Evolutionary conservation across 2,329 filamentous ascomycete genomes (phyloP).

Genomic region (Colletotrichum agaves): DNA sequence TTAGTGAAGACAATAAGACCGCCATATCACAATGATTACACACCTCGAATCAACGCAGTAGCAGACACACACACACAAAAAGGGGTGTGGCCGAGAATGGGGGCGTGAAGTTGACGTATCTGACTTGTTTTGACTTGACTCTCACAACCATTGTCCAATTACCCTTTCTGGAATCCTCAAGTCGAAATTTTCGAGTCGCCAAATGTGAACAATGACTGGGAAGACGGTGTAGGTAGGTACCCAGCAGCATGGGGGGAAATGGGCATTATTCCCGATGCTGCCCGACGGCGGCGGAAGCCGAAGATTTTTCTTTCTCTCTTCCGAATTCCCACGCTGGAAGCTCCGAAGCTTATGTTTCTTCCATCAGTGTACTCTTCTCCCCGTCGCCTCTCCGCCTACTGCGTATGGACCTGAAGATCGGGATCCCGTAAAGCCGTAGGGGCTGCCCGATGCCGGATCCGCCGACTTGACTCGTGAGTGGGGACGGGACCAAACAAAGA

Average conservation of each 20-base stretch:
- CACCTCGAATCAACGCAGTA: background rate
- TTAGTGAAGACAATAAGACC: background rate
- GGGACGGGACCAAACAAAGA: slow-evolving; percentile 24
- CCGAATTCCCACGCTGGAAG: background rate
- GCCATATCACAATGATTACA: slow-evolving; percentile 23
- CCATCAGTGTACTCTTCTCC: background rate
- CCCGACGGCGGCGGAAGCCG: slow-evolving; percentile 18
- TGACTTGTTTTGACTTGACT: slow-evolving; percentile 21
- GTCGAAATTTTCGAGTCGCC: background rate
- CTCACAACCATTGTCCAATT: slow-evolving; percentile 8
- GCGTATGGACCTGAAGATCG: slow-evolving; percentile 23
- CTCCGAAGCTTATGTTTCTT: slow-evolving; percentile 21
- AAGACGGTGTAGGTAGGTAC: background rate
- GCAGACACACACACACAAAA: background rate
- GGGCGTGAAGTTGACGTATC: background rate
- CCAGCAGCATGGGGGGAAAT: background rate
- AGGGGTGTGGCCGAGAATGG: slow-evolving; percentile 1
- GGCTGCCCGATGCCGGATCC: slow-evolving; percentile 32
- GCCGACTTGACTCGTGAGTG: slow-evolving; percentile 32
- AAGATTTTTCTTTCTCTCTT: background rate
- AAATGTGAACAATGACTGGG: background rate
- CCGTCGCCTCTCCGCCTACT: slow-evolving; percentile 2
- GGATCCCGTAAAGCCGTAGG: slow-evolving; percentile 6
- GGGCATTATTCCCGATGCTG: slow-evolving; percentile 5
- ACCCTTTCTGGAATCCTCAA: slow-evolving; percentile 6